Evolutionary conservation across 495 filamentous ascomycete genomes (phyloP), one percentile per base, ranked within the genome.

Genomic region (Cryomyces antarcticus): DNA sequence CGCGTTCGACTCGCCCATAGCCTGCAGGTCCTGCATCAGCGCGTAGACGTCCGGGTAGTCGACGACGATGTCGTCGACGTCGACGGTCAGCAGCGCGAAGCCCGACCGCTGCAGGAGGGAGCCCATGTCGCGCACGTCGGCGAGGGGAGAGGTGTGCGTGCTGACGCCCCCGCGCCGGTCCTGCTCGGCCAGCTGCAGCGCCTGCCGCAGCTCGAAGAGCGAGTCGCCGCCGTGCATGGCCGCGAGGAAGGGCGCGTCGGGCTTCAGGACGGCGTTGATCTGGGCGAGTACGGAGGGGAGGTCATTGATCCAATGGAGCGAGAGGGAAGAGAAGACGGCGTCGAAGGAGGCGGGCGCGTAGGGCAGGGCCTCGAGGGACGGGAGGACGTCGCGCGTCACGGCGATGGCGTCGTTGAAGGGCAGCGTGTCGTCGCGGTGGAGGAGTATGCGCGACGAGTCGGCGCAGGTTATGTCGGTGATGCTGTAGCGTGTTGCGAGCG

Each of bases 271-370:
- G 36, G 64, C 66, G 62, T 89, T 84, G 49, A 93, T 70, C 55
- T 93, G 82, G 31, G 71, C 60, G 1, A 99, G 71, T 4, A 88
- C 63, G 4, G 75, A 78, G 0, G 92, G 89, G 6, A 99, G 71
- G 56, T 99, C 82, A 60, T 99, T 99, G 61, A 94, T 78, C 92
- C 92, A 99, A 61, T 99, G 92, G 57, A 99, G 71, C 30, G 77
- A 83, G 46, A 93, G 64, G 37, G 79, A 87, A 52, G 77, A 84
- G 28, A 99, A 64, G 3, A 94, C 81, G 31, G 89, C 78, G 62
- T 94, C 83, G 61, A 95, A 94, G 13, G 71, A 70, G 49, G 76
- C 68, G n/a, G 77, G 61, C 17, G 67, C 69, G 62, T 82, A 94
- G 0, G 88, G 84, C 1, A 93, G 65, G 3, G 72, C 62, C 46